Evolutionary conservation across 768 basidiomycete genomes (phyloP), one percentile per base, ranked within the genome.

Genomic region (Termitomyces sp.): DNA sequence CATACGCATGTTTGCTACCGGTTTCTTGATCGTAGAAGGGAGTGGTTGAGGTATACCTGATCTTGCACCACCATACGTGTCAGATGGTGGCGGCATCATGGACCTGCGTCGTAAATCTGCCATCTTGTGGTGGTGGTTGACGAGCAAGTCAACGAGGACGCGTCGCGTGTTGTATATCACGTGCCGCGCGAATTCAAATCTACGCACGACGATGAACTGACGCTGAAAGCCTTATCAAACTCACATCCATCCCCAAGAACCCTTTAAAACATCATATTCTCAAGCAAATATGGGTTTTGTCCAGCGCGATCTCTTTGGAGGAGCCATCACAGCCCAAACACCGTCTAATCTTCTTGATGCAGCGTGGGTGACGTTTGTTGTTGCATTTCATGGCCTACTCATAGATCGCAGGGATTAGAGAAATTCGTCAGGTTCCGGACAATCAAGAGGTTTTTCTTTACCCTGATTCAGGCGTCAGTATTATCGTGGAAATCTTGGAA

Each of bases 391-490:
- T n/a, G 41, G 35, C 27, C 46, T 36, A 32, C 16, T 50, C 20
- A 54, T 39, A 27, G 5, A 46, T 44, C 32, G 36, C 33, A 32
- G 40, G 58, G 50, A 29, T 25, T 55, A 82, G 80, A 25, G 69
- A 76, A 59, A 44, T 78, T 12, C 91, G 96, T 51, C 91, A 98
- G 71, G 77, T 99, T 12, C 95, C 97, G 13, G 89, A 98, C 66
- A 93, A 84, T 4, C 96, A 99, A 69, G 97, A 98, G 66, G 96
- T 97, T 39, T 89, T 93, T 70, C 67, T 97, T 53, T 86, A 85
- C 52, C 80, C 81, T 6, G 70, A 82, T 45, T 88, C 85, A 5
- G 77, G 78, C 46, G 74, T 85, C 60, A 93, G 88, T 64, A 79
- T 95, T 58, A 80, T 98, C 47, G 70, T 97, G 25, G 97, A 99